Base-by-base conservation (phyloP, 2,329 filamentous ascomycete species). In the Trichophyton verrucosum region DNA sequence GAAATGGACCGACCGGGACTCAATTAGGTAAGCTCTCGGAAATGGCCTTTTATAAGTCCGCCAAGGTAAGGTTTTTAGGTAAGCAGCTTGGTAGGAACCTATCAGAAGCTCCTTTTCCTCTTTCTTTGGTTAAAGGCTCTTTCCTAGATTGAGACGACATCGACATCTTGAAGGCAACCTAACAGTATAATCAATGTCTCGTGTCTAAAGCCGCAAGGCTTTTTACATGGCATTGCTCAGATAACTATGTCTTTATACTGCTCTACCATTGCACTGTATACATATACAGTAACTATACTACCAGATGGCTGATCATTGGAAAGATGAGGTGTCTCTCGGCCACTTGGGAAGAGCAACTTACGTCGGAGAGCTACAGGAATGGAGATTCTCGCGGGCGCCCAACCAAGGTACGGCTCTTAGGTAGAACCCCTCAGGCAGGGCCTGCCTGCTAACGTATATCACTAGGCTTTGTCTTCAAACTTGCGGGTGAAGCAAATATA, bases 261-360 rank as follows among this genome's bases (percentile, higher is more conserved):
- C n/a, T n/a, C 15, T n/a, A 36, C 3, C 6, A 55, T 33, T 8
- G 15, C 51, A n/a, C 30, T 55, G 27, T 33, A 36, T 36, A 55
- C 30, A 38, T 17, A 4, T 51, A 51, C 20, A 3, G 51, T 24
- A 15, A 55, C 51, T 33, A n/a, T 68, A 68, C 74, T 74, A 72
- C 79, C 81, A 67, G 74, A 85, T 85, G 82, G 80, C 78, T 84
- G 79, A 84, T 65, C 70, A 71, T 64, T 68, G 71, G 49, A 68
- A 33, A 7, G 33, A 55, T 36, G 51, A 55, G n/a, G 27, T 84
- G 59, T 79, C 79, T 63, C 84, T 82, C 72, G 82, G 82, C 73
- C 80, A 83, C 67, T 73, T 82, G 61, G 82, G 82, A 65, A 73
- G 73, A 64, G 73, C 78, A 53, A 66, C 69, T n/a, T 85, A 84